Conservation (phyloP, 2,329 filamentous ascomycete species). For the Dichotomopilus funicola region DNA sequence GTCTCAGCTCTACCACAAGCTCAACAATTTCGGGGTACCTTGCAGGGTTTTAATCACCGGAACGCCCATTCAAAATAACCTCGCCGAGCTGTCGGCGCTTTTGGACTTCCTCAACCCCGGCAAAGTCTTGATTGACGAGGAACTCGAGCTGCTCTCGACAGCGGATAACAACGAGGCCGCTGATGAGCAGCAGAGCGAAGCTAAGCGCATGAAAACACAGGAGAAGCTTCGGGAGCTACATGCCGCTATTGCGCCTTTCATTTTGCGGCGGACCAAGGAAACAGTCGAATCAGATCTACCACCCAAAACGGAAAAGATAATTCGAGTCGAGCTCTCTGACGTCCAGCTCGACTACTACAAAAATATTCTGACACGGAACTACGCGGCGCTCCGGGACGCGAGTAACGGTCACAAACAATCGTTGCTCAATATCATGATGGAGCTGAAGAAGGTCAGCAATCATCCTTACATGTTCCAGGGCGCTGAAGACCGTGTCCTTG, state of each 20-base stretch:
- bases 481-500: constrained; percentile 82
- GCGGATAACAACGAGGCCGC: constrained; percentile 26
- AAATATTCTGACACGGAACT: constrained; percentile 95
- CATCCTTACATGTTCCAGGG: constrained; percentile 97
- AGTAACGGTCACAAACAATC: constrained; percentile 90
- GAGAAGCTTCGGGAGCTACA: constrained; percentile 83
- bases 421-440: constrained; percentile 98
- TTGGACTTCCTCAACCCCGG: constrained; percentile 98
- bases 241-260: constrained; percentile 82
- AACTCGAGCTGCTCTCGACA: constrained; percentile 69
- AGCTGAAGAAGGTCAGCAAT: constrained; percentile 97
- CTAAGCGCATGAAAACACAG: constrained; percentile 66
- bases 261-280: constrained; percentile 91
- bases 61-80: constrained; percentile 94
- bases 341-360: constrained; percentile 98
- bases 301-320: constrained; percentile 97
- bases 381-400: constrained; percentile 86
- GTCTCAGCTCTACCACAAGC: constrained; percentile 81
- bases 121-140: constrained; percentile 81
- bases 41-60: constrained; percentile 91
- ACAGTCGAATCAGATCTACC: constrained; percentile 95
- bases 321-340: constrained; percentile 93
- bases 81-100: constrained; percentile 84
- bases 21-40: constrained; percentile 80
- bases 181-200: constrained; percentile 30